A percentile compares a stretch with the other conserved stretches of the same genome.
phyloP scores from a whole-genome alignment of 2,329 filamentous ascomycete genomes.

The Epichloe sibirici region DNA sequence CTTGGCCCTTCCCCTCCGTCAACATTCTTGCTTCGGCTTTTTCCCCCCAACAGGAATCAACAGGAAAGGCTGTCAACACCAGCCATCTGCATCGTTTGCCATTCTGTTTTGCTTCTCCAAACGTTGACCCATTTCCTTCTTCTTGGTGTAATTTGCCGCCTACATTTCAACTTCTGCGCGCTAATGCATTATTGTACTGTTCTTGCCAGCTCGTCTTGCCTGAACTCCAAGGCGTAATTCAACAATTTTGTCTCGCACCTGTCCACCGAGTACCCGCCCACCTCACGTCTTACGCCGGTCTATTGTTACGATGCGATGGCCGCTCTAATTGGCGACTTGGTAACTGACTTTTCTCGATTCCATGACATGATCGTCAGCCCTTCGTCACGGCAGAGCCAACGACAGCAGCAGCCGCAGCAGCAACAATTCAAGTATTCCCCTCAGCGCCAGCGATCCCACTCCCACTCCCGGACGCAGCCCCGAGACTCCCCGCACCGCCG shows the following conservation, averaged over 20 bases:
- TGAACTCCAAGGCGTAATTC: background rate
- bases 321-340: constrained; percentile 57
- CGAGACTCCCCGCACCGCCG: constrained; percentile 13
- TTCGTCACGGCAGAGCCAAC: constrained; percentile 33
- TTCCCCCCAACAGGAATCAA: background rate
- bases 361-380: constrained; percentile 53
- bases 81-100: background rate
- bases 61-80: background rate
- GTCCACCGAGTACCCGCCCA: background rate
- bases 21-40: background rate
- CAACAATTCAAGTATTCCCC: constrained; percentile 14
- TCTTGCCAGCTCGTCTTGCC: constrained; percentile 2
- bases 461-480: constrained; percentile 9
- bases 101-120: background rate
- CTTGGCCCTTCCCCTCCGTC: background rate
- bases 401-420: constrained; percentile 17
- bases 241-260: background rate
- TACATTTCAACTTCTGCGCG: background rate
- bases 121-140: background rate
- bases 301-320: constrained; percentile 40
- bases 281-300: background rate
- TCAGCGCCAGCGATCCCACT: constrained; percentile 11
- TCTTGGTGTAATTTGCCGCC: background rate
- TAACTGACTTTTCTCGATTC: constrained; percentile 59
- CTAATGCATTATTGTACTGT: background rate